Conservation (phyloP, 352 stramenopile species). For the Phytophthora constricta region DNA sequence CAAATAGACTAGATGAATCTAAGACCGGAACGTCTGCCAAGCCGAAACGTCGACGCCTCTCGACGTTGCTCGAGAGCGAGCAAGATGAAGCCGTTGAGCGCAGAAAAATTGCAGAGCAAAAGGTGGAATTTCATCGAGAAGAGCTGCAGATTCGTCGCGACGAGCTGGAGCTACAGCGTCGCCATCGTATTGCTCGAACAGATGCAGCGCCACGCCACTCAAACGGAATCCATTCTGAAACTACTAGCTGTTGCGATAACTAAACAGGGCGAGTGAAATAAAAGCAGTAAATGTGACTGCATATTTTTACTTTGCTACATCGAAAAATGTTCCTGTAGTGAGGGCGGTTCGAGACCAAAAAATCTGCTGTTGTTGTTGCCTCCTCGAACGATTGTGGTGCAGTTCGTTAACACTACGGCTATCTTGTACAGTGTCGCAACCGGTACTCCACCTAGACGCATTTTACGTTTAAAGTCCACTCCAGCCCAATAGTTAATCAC, state of each 20-base stretch:
- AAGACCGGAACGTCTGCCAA: too few relatives aligned
- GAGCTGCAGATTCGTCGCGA: background rate
- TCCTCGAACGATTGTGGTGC: background rate
- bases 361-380: constrained; percentile 12
- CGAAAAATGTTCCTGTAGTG: constrained; percentile 2
- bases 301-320: background rate
- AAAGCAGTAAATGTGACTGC: background rate
- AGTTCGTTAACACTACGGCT: constrained; percentile 2
- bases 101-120: background rate
- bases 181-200: background rate
- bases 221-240: background rate
- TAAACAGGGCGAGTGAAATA: background rate
- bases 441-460: constrained; percentile 7
- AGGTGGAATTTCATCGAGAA: background rate
- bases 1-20: too few relatives aligned
- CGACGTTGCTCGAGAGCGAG: background rate
- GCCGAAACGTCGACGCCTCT: background rate
- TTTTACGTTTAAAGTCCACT: constrained; percentile 12
- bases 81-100: background rate
- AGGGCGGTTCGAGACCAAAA: background rate
- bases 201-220: constrained; percentile 7
- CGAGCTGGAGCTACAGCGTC: constrained; percentile 1
- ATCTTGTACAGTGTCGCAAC: constrained; percentile 8
- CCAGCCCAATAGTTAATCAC: constrained; percentile 10
- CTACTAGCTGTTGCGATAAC: too few relatives aligned